A percentile compares a stretch with the other conserved stretches of the same genome.
These are phyloP conservation scores for Paragyromitra xinjiangensis DNA, from an alignment of 495 filamentous ascomycete species.

Conservation along the genomic window DNA sequence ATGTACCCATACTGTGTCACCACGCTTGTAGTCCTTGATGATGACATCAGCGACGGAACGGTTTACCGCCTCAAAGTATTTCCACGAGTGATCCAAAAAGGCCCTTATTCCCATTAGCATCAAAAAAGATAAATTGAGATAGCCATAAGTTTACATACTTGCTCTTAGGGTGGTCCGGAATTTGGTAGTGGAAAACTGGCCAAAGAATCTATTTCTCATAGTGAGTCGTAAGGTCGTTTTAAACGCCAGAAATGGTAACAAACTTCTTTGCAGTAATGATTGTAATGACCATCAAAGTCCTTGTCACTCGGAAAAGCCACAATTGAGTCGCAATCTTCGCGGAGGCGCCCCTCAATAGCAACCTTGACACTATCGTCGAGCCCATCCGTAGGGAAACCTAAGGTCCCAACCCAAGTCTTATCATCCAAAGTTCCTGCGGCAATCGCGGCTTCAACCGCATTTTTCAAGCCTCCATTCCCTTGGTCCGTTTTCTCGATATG, in stretches of 20 bases:
- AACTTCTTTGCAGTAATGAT: conserved; percentile 81
- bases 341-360: conserved; percentile 79
- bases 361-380: conserved; percentile 74
- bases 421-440: conserved; percentile 71
- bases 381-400: conserved; percentile 90
- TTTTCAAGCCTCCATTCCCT: conserved; percentile 88
- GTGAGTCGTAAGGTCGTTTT: conserved; percentile 13
- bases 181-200: conserved; percentile 95
- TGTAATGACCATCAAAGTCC: conserved; percentile 91
- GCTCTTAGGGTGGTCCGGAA: conserved; percentile 95
- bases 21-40: conserved; percentile 86
- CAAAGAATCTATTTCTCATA: conserved; percentile 70
- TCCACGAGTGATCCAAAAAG: conserved; percentile 94
- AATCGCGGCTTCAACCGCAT: conserved; percentile 79
- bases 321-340: conserved; percentile 80
- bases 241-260: conserved; percentile 35
- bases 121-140: neutral
- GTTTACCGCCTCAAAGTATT: conserved; percentile 89
- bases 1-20: conserved; percentile 91
- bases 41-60: conserved; percentile 89
- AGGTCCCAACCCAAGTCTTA: conserved; percentile 85
- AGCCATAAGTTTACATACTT: conserved; percentile 63
- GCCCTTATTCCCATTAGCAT: conserved; percentile 60
- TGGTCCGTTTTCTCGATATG: conserved; percentile 83
- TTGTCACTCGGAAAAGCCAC: conserved; percentile 84